These are phyloP conservation scores for Parafenestella ontariensis DNA, from an alignment of 2,329 filamentous ascomycete species.

Conservation along the genomic window DNA sequence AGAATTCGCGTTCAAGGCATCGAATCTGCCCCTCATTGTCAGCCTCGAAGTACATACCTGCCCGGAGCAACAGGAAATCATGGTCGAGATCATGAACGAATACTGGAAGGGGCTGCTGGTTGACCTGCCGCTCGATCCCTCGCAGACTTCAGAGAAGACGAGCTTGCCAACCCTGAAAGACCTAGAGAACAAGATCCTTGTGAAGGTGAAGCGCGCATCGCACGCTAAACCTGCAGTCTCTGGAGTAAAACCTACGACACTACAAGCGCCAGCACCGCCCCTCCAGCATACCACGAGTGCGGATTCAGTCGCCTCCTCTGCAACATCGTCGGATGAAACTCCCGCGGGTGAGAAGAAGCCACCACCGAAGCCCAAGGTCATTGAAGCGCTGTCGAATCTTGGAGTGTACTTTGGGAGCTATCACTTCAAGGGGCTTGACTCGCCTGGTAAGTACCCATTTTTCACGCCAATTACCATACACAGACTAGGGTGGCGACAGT, in stretches of 20 bases:
- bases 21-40: constrained; percentile 81
- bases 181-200: constrained; percentile 75
- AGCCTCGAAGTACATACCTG: constrained; percentile 91
- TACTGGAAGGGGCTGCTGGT: constrained; percentile 81
- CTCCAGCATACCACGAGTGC: constrained; percentile 32
- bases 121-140: constrained; percentile 58
- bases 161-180: constrained; percentile 71
- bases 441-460: constrained; percentile 51
- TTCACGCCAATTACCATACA: not conserved
- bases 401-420: constrained; percentile 89
- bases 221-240: constrained; percentile 39
- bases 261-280: constrained; percentile 33
- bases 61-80: constrained; percentile 82
- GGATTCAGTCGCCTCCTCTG: constrained; percentile 30
- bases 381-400: constrained; percentile 73
- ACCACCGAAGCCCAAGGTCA: constrained; percentile 63
- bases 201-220: constrained; percentile 59
- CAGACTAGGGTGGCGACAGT: not conserved
- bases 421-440: constrained; percentile 76
- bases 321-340: constrained; percentile 42
- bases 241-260: constrained; percentile 37
- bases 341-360: constrained; percentile 54
- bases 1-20: constrained; percentile 78
- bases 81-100: constrained; percentile 93
- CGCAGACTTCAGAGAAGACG: constrained; percentile 57